These are phyloP conservation scores for Mucor velutinosus DNA, from an alignment of 371 early-diverging fungal species.

Conservation along the genomic window DNA sequence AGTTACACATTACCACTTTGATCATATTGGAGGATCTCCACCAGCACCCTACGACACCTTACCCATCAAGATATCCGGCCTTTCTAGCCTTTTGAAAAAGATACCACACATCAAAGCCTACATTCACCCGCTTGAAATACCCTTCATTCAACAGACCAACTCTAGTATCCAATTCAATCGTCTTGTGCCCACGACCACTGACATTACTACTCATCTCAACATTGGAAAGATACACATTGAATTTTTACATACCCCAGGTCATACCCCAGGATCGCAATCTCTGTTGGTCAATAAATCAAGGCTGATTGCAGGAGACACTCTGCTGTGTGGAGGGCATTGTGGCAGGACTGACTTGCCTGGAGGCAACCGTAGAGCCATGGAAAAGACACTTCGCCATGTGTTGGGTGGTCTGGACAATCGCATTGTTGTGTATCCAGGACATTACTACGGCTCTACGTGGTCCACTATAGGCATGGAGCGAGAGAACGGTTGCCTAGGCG, in stretches of 20 bases:
- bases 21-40: conserved; percentile 77
- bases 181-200: conserved; percentile 58
- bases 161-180: conserved; percentile 65
- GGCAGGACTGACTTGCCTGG: conserved; percentile 85
- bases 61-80: conserved; percentile 78
- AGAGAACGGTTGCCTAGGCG: conserved; percentile 55
- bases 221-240: conserved; percentile 59
- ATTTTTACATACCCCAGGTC: conserved; percentile 90
- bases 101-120: conserved; percentile 73
- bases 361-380: conserved; percentile 64
- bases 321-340: conserved; percentile 72
- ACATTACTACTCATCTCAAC: conserved; percentile 57
- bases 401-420: conserved; percentile 63
- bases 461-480: conserved; percentile 72
- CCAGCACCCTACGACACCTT: conserved; percentile 83
- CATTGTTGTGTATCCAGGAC: conserved; percentile 86
- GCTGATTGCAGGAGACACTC: conserved; percentile 87
- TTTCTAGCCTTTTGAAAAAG: conserved; percentile 69
- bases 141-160: conserved; percentile 67
- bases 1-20: conserved; percentile 85
- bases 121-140: conserved; percentile 77
- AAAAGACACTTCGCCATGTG: conserved; percentile 62
- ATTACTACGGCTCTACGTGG: conserved; percentile 81
- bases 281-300: conserved; percentile 73
- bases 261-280: conserved; percentile 87